Conservation (phyloP, 352 stramenopile species). For the Globisporangium carolinianum region DNA sequence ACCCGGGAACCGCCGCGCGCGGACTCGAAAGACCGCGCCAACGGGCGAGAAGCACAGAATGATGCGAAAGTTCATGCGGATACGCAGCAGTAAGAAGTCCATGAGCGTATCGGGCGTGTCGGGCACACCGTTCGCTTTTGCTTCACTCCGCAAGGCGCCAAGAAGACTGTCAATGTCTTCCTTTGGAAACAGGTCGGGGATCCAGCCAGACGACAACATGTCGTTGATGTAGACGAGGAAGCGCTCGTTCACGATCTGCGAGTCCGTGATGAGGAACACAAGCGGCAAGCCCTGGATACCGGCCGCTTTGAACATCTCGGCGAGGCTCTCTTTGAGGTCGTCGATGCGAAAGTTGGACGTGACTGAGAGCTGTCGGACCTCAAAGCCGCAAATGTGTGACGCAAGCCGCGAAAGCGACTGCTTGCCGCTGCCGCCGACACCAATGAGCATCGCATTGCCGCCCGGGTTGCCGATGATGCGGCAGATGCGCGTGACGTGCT, state of each 20-base stretch:
- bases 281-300: constrained; percentile 91
- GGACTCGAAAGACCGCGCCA: constrained; percentile 94
- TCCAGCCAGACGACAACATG: constrained; percentile 94
- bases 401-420: constrained; percentile 94
- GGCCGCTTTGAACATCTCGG: constrained; percentile 95
- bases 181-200: constrained; percentile 96
- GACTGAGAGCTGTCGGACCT: constrained; percentile 93
- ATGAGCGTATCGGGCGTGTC: constrained; percentile 93
- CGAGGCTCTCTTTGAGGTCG: constrained; percentile 95
- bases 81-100: constrained; percentile 94
- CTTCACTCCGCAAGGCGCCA: constrained; percentile 89
- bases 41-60: constrained; percentile 97
- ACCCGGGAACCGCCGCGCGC: constrained; percentile 93
- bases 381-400: constrained; percentile 95
- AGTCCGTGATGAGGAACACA: constrained; percentile 98
- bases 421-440: constrained; percentile 95
- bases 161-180: constrained; percentile 95
- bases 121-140: constrained; percentile 91
- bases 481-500: constrained; percentile 95
- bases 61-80: constrained; percentile 94
- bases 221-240: constrained; percentile 99
- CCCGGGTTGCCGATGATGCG: constrained; percentile 95
- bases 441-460: constrained; percentile 97
- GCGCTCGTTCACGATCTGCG: constrained; percentile 96
- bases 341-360: constrained; percentile 96